Percentiles rank a stretch among this genome's conserved stretches.
These are phyloP conservation scores for Nakazawaea holstii DNA, from an alignment of 805 yeast species.

Conservation along the genomic window DNA sequence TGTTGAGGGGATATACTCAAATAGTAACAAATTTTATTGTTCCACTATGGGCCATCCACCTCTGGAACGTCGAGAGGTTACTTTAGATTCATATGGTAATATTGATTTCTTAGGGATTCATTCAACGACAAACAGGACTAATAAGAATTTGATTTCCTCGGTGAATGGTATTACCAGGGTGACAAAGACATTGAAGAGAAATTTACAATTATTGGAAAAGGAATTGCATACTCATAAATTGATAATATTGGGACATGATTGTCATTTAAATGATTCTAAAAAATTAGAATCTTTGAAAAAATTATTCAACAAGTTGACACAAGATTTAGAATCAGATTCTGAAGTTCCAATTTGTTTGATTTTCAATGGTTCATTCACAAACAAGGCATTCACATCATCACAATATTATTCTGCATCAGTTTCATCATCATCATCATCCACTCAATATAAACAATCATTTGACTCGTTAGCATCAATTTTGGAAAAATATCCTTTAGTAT, in stretches of 20 bases:
- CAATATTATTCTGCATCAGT: constrained; percentile 38
- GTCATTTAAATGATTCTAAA: constrained; percentile 55
- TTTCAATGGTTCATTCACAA: constrained; percentile 75
- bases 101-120: constrained; percentile 47
- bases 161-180: constrained; percentile 38
- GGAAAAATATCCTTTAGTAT: constrained; percentile 50
- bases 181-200: constrained; percentile 51
- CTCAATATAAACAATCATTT: constrained; percentile 59
- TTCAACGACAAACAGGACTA: constrained; percentile 5
- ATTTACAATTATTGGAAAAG: constrained; percentile 52
- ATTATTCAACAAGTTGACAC: constrained; percentile 50
- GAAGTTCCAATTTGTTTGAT: constrained; percentile 61
- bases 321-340: constrained; percentile 31
- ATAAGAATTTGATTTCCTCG: constrained; percentile 5
- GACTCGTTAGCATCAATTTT: constrained; percentile 68
- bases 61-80: constrained; percentile 63
- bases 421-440: constrained; percentile 44
- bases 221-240: constrained; percentile 52
- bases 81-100: constrained; percentile 72
- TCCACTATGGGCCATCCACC: constrained; percentile 83
- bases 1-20: constrained; percentile 80
- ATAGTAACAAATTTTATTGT: constrained; percentile 67
- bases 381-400: constrained; percentile 57
- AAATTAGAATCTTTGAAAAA: constrained; percentile 62
- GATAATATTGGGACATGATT: constrained; percentile 69